Evolutionary conservation across 108 stramenopile species (phyloP), one percentile per base, ranked within the genome.

Genomic region (Cyclotella baltica): DNA sequence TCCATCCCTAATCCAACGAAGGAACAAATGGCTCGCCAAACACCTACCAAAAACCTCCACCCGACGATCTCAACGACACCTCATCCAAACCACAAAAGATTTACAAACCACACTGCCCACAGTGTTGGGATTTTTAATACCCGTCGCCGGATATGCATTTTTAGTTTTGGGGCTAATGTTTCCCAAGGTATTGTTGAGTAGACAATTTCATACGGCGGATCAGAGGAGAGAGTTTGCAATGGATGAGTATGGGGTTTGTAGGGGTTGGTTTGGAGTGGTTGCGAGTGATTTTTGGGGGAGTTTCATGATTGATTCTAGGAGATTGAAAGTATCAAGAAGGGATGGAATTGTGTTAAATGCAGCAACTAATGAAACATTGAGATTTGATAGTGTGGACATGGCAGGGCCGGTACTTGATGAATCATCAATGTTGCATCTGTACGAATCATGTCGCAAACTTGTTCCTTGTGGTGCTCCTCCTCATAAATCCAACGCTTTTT

Each of bases 271-370:
- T 40, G 55, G 35, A 23, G 53, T 34, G 57, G 29, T 79, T 61
- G 70, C 57, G 35, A 28, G 3, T 50, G 71, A 79, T 67, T 79
- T 79, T 67, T 79, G 78, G 78, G 78, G 78, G 13, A 53, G 71
- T 36, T 79, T 63, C 51, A 72, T 79, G 71, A 72, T 38, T 30
- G 31, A 19, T 4, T 23, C 47, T 18, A 3, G 0, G 46, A 36
- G 28, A 11, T 23, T 31, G 15, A 34, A 19, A 6, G n/a, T n/a
- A n/a, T n/a, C 25, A 8, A 22, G 51, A 4, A 52, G 30, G 35
- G 11, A 35, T 15, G 38, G 48, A 3, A 55, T 23, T 71, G 22
- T 18, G n/a, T 71, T n/a, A n/a, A n/a, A n/a, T n/a, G n/a, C n/a
- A n/a, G 30, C 55, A 36, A 18, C 4, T 23, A 20, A 38, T 40